Conservation (phyloP, 495 filamentous ascomycete species). For the Cairneyella variabilis region DNA sequence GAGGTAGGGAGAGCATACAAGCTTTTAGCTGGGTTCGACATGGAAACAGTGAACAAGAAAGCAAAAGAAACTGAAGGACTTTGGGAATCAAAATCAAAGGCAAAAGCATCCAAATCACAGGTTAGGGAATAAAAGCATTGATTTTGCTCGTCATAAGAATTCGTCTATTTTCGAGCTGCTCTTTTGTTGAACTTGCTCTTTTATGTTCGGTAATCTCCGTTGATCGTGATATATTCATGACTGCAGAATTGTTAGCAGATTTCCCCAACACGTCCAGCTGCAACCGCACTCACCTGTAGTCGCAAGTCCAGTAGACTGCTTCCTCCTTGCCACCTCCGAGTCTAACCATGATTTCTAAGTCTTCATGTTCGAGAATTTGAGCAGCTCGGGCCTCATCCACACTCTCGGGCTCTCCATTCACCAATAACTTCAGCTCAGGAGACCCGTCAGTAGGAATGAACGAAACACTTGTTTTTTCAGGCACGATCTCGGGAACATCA, state of each 20-base stretch:
- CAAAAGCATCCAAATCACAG: neutral
- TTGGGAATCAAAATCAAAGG: slow-evolving; percentile 1
- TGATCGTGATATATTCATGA: slow-evolving; percentile 94
- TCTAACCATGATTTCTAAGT: slow-evolving; percentile 75
- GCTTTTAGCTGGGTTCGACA: slow-evolving; percentile 13
- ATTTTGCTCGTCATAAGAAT: too few species aligned
- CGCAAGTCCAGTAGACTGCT: slow-evolving; percentile 90
- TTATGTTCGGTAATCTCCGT: slow-evolving; percentile 84
- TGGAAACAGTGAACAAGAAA: slow-evolving; percentile 13
- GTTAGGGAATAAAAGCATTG: neutral
- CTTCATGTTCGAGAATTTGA: slow-evolving; percentile 81
- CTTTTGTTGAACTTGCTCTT: too few species aligned
- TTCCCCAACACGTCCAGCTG: neutral
- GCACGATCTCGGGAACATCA: slow-evolving; percentile 61
- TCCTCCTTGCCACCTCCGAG: slow-evolving; percentile 69
- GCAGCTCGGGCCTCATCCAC: slow-evolving; percentile 89
- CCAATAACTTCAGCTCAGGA: slow-evolving; percentile 74
- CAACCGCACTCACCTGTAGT: slow-evolving; percentile 59
- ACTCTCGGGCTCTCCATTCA: slow-evolving; percentile 85
- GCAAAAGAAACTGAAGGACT: slow-evolving; percentile 12
- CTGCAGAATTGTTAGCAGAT: slow-evolving; percentile 52
- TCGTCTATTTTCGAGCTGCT: too few species aligned
- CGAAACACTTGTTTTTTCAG: slow-evolving; percentile 84
- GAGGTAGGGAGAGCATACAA: slow-evolving; percentile 14
- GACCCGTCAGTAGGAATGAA: slow-evolving; percentile 87